Evolutionary conservation across 2,329 filamentous ascomycete genomes (phyloP).

Genomic region (Fusarium sp.): DNA sequence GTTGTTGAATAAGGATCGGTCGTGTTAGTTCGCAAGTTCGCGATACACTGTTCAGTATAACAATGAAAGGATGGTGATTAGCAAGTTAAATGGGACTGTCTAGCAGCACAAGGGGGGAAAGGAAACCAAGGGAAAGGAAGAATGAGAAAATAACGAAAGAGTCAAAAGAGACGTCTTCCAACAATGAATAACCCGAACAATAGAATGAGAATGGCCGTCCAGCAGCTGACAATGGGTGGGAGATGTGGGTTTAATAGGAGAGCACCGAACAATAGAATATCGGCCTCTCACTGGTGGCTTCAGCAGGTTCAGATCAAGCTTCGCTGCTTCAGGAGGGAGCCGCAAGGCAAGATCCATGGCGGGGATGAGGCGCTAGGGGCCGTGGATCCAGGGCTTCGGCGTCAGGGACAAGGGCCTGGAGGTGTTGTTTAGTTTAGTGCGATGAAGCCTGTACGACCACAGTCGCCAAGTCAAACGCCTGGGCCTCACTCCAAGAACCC

Average conservation of each 20-base stretch:
- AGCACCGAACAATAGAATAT: constrained; percentile 34
- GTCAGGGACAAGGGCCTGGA: constrained; percentile 31
- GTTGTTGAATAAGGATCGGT: constrained; percentile 33
- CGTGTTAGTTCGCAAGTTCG: constrained; percentile 20
- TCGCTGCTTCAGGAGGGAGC: constrained; percentile 36
- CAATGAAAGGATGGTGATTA: constrained; percentile 41
- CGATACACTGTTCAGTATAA: constrained; percentile 28
- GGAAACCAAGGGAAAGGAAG: constrained; percentile 33
- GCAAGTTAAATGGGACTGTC: constrained; percentile 34
- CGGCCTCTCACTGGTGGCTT: constrained; percentile 35
- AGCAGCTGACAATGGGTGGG: constrained; percentile 36
- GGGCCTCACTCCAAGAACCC: constrained; percentile 23
- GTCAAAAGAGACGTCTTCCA: constrained; percentile 39
- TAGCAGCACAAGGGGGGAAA: constrained; percentile 37
- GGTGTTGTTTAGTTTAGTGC: constrained; percentile 32
- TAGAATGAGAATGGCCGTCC: constrained; percentile 41
- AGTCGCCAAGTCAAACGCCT: constrained; percentile 42
- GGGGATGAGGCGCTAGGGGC: constrained; percentile 39
- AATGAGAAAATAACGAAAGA: constrained; percentile 40
- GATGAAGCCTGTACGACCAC: constrained; percentile 33
- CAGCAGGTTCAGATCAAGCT: constrained; percentile 28
- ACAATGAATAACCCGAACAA: constrained; percentile 40
- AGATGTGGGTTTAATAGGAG: constrained; percentile 42
- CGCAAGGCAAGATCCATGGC: constrained; percentile 45
- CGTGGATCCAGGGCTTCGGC: constrained; percentile 31